These are phyloP conservation scores for Penicillium malachiteum DNA, from an alignment of 495 filamentous ascomycete genomes.

Conservation along the genomic window DNA sequence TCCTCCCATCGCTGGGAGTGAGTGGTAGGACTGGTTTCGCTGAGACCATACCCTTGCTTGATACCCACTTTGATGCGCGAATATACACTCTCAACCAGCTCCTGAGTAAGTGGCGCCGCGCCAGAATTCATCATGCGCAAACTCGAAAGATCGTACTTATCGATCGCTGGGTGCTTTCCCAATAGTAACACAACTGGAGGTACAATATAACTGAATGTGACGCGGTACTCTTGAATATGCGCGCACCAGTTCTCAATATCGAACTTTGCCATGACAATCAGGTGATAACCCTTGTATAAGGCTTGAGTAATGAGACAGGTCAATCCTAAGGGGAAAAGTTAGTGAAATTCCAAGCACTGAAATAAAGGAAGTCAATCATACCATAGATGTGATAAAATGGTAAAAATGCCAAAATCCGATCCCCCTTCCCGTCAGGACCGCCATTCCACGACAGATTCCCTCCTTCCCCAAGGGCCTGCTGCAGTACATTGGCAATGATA, in stretches of 20 bases:
- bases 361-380: slow-evolving; percentile 18
- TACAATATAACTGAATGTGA: slow-evolving; percentile 80
- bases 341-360: slow-evolving; percentile 42
- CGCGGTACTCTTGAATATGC: slow-evolving; percentile 68
- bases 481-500: slow-evolving; percentile 69
- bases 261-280: slow-evolving; percentile 81
- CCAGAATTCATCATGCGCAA: slow-evolving; percentile 86
- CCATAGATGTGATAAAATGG: slow-evolving; percentile 97
- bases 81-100: slow-evolving; percentile 79
- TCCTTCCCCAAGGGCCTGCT: slow-evolving; percentile 57
- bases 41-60: slow-evolving; percentile 89
- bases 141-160: slow-evolving; percentile 75
- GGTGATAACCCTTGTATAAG: slow-evolving; percentile 64
- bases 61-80: slow-evolving; percentile 69
- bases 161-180: slow-evolving; percentile 72
- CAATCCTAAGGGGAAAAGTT: slow-evolving; percentile 68
- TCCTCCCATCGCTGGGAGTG: slow-evolving; percentile 67
- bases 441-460: slow-evolving; percentile 59
- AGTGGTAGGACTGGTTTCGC: slow-evolving; percentile 62
- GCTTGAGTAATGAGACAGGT: slow-evolving; percentile 62
- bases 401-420: slow-evolving; percentile 74
- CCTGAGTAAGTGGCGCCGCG: slow-evolving; percentile 81
- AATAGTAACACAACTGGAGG: slow-evolving; percentile 83
- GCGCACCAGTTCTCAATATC: slow-evolving; percentile 76
- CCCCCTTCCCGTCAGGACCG: slow-evolving; percentile 61